phyloP scores from a whole-genome alignment of 768 basidiomycete genomes.

The Rhizopogon roseolus region DNA sequence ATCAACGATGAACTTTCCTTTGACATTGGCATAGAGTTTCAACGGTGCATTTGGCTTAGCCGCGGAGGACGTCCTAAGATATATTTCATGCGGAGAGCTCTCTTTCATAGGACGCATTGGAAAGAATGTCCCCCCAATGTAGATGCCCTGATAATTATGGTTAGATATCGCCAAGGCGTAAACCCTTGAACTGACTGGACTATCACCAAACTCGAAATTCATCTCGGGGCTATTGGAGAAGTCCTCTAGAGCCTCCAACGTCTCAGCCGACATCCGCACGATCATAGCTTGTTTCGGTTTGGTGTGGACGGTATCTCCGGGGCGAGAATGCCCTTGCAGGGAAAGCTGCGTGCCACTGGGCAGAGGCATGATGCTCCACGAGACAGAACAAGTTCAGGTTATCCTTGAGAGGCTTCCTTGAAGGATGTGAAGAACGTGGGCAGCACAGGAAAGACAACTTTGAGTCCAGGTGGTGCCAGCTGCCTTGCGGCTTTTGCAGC shows the following conservation, averaged over 20 bases:
- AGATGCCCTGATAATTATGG: constrained; percentile 46
- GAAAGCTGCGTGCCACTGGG: constrained; percentile 50
- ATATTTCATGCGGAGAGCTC: constrained; percentile 62
- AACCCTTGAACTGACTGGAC: constrained; percentile 42
- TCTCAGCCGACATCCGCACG: constrained; percentile 69
- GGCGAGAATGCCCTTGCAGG: constrained; percentile 52
- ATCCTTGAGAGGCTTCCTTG: not conserved
- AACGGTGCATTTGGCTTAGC: constrained; percentile 59
- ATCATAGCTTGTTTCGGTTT: constrained; percentile 73
- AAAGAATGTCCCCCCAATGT: constrained; percentile 62
- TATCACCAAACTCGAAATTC: constrained; percentile 58
- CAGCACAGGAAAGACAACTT: not conserved
- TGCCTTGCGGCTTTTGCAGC: not conserved
- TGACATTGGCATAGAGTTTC: constrained; percentile 68
- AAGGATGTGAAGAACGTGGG: not conserved
- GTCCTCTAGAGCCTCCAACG: constrained; percentile 61
- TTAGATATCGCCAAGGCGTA: not conserved
- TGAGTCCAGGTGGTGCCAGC: not conserved
- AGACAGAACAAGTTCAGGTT: not conserved
- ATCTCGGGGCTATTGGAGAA: constrained; percentile 40
- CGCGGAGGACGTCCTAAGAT: constrained; percentile 56
- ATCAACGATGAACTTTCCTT: constrained; percentile 68
- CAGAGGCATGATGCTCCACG: constrained; percentile 53
- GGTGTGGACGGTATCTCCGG: constrained; percentile 51
- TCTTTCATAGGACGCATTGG: constrained; percentile 53